phyloP scores from a whole-genome alignment of 129 eudicot genomes.

The Pseudognaphalium luteoalbum region DNA sequence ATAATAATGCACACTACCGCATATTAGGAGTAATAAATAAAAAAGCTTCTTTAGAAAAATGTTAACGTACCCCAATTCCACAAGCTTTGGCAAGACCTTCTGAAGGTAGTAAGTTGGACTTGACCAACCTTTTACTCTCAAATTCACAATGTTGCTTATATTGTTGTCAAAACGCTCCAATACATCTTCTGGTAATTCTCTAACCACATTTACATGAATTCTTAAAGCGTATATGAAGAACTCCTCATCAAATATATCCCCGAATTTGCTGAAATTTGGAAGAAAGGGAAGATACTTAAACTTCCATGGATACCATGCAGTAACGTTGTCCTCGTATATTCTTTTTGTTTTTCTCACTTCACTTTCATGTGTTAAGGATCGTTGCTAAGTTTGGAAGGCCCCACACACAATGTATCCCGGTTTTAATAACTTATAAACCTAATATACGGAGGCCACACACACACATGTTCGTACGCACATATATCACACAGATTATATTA shows the following conservation, averaged over 20 bases:
- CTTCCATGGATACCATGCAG: background rate
- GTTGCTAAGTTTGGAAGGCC: background rate
- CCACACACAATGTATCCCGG: too few species aligned
- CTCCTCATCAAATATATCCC: conserved; percentile 96
- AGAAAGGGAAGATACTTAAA: conserved; percentile 4
- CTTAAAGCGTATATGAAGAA: conserved; percentile 92
- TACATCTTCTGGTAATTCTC: conserved; percentile 76
- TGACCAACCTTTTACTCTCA: conserved; percentile 97
- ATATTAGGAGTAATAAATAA: background rate
- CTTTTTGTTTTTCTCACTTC: background rate
- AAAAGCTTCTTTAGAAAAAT: background rate
- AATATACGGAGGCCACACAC: background rate
- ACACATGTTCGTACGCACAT: too few species aligned
- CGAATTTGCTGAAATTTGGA: conserved; percentile 65
- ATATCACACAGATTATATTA: background rate
- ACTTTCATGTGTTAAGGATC: background rate
- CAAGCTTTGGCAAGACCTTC: conserved; percentile 85
- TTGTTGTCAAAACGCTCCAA: conserved; percentile 77
- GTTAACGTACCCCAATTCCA: conserved; percentile 69
- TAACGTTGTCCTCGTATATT: background rate
- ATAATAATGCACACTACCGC: background rate
- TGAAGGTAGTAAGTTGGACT: conserved; percentile 89
- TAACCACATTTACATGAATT: conserved; percentile 76
- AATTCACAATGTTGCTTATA: conserved; percentile 87
- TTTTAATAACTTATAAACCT: background rate